These are phyloP conservation scores for Diplocarpon mali DNA, from an alignment of 2,329 filamentous ascomycete genomes.

Conservation along the genomic window DNA sequence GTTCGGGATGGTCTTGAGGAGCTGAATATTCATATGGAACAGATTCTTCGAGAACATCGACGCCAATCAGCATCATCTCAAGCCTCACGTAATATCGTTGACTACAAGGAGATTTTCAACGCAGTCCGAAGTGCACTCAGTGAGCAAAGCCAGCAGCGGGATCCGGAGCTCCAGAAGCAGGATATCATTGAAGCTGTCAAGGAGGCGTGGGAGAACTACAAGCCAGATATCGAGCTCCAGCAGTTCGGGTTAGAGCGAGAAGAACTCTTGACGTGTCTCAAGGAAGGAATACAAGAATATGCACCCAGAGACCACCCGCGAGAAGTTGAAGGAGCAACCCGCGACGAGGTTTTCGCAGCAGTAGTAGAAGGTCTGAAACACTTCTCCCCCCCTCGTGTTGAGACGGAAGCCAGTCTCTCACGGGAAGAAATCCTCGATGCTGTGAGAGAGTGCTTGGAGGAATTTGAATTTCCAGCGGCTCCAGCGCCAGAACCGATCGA, in stretches of 20 bases:
- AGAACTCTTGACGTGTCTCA: constrained; percentile 76
- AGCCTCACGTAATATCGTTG: constrained; percentile 52
- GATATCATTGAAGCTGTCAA: constrained; percentile 79
- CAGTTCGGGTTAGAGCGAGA: constrained; percentile 85
- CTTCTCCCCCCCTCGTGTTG: constrained; percentile 63
- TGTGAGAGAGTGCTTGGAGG: constrained; percentile 77
- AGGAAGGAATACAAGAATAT: constrained; percentile 75
- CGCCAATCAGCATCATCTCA: constrained; percentile 55
- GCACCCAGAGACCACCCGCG: constrained; percentile 32
- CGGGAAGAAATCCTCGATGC: constrained; percentile 75
- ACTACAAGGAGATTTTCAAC: constrained; percentile 78
- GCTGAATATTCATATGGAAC: constrained; percentile 74
- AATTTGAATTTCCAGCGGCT: constrained; percentile 64
- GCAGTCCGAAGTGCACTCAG: constrained; percentile 65
- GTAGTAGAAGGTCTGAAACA: constrained; percentile 79
- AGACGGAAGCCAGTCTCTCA: constrained; percentile 58
- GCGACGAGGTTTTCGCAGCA: constrained; percentile 75
- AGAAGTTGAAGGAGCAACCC: constrained; percentile 49
- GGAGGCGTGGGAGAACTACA: constrained; percentile 89
- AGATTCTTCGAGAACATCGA: constrained; percentile 64
- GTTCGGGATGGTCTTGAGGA: constrained; percentile 72
- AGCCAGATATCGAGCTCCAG: constrained; percentile 83
- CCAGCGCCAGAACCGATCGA: constrained; percentile 44
- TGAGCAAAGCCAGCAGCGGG: constrained; percentile 39
- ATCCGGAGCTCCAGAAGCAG: constrained; percentile 55